Evolutionary conservation across 768 basidiomycete species (phyloP).

Genomic region (Kwoniella dejecticola): DNA sequence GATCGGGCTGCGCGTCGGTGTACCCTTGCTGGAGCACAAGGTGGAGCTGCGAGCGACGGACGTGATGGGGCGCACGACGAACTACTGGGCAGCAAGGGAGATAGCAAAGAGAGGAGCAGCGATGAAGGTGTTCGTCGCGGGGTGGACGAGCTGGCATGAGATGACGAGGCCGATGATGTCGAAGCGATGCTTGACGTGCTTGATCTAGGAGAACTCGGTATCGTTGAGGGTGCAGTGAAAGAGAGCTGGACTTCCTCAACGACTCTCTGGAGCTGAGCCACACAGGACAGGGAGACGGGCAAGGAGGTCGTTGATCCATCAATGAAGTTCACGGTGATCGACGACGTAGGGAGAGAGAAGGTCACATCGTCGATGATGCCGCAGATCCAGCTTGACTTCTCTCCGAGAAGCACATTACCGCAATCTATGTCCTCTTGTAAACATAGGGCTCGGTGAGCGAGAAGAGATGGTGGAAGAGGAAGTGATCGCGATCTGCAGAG

Average conservation of each 20-base stretch:
- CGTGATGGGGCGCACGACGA: constrained; percentile 2
- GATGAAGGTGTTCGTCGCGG: constrained; percentile 40
- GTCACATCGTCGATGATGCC: constrained; percentile 56
- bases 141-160: constrained; percentile 3
- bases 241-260: constrained; percentile 50
- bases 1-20: constrained; percentile 56
- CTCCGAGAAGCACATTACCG: constrained; percentile 53
- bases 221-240: constrained; percentile 34
- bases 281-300: constrained; percentile 36
- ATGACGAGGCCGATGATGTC: constrained; percentile 22
- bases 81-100: constrained; percentile 33
- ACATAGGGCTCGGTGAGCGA: constrained; percentile 48
- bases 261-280: constrained; percentile 35
- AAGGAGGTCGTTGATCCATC: constrained; percentile 43
- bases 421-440: constrained; percentile 52
- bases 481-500: constrained; percentile 37
- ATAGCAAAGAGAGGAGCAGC: constrained; percentile 51
- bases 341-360: constrained; percentile 43
- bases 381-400: constrained; percentile 55
- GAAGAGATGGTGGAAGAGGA: constrained; percentile 53
- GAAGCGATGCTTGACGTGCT: constrained; percentile 28
- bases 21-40: constrained; percentile 35
- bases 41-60: constrained; percentile 18
- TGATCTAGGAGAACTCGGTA: constrained; percentile 14
- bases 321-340: constrained; percentile 47